Percentiles rank a stretch among this genome's conserved stretches.
phyloP scores from a whole-genome alignment of 352 stramenopile species.

The Phytophthora crassamura region DNA sequence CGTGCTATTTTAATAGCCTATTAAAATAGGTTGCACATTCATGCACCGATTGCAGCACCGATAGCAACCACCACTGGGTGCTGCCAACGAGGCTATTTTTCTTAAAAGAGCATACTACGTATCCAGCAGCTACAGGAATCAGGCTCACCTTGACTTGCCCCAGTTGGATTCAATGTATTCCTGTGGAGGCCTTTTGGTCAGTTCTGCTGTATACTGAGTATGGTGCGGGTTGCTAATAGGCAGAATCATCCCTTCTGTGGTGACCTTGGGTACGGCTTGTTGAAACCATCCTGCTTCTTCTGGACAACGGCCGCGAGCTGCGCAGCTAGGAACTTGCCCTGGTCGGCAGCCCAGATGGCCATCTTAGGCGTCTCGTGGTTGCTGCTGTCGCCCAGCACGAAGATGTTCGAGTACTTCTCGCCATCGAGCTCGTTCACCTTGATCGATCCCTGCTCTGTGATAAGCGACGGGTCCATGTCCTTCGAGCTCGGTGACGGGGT shows the following conservation, averaged over 20 bases:
- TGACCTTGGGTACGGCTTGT: slow-evolving; percentile 36
- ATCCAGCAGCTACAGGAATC: too few species aligned
- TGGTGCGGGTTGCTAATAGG: slow-evolving; percentile 43
- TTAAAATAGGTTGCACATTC: too few species aligned
- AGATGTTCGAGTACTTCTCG: slow-evolving; percentile 48
- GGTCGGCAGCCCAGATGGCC: slow-evolving; percentile 43
- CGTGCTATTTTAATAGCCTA: too few species aligned
- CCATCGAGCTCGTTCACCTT: slow-evolving; percentile 57
- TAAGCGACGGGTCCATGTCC: slow-evolving; percentile 42
- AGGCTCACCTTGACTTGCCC: too few species aligned
- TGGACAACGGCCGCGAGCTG: slow-evolving; percentile 38
- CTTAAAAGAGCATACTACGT: too few species aligned
- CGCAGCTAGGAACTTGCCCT: slow-evolving; percentile 47
- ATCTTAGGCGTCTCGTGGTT: slow-evolving; percentile 54
- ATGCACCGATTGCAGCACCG: too few species aligned
- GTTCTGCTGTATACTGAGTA: too few species aligned
- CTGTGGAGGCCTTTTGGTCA: too few species aligned
- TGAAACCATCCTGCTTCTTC: slow-evolving; percentile 28
- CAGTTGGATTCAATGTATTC: too few species aligned
- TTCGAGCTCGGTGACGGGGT: slow-evolving; percentile 39
- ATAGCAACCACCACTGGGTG: too few species aligned
- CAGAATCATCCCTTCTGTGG: slow-evolving; percentile 43
- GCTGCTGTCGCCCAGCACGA: slow-evolving; percentile 56
- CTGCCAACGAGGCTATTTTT: too few species aligned
- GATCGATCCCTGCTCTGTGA: slow-evolving; percentile 42